A percentile compares a stretch with the other conserved stretches of the same genome.
These are phyloP conservation scores for Ceratobasidium sp. DNA, from an alignment of 1,284 basidiomycete species.

Conservation along the genomic window DNA sequence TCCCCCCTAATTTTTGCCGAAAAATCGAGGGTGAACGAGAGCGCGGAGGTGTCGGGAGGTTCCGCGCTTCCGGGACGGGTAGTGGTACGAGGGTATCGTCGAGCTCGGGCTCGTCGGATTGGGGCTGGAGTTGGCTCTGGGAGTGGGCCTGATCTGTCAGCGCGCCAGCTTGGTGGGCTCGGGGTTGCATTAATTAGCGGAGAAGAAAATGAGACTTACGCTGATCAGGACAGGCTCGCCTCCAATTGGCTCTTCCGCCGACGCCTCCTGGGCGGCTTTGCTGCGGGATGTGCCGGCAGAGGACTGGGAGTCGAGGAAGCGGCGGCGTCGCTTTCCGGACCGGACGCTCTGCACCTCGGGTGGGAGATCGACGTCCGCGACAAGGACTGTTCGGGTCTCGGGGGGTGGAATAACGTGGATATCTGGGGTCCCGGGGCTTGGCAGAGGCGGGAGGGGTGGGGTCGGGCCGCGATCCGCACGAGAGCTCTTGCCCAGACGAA, in stretches of 20 bases:
- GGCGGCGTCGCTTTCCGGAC: not conserved
- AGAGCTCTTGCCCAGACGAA: not conserved
- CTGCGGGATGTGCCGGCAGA: not conserved
- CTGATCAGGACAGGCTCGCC: constrained; percentile 33
- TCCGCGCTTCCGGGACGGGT: constrained; percentile 4
- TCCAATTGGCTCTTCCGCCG: constrained; percentile 24
- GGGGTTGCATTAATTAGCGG: not conserved
- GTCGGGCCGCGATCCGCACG: not conserved
- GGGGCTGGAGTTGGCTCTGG: constrained; percentile 26
- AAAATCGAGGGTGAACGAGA: constrained; percentile 43
- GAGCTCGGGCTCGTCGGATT: constrained; percentile 22
- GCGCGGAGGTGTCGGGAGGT: constrained; percentile 43
- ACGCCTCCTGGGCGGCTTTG: not conserved
- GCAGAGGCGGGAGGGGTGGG: constrained; percentile 1
- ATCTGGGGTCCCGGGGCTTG: not conserved
- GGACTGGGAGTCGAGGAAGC: constrained; percentile 6
- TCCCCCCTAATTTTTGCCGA: constrained; percentile 27
- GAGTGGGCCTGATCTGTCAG: constrained; percentile 32
- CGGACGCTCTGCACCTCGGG: constrained; percentile 19
- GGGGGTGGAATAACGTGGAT: not conserved
- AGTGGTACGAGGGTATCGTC: constrained; percentile 2
- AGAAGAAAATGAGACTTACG: constrained; percentile 5
- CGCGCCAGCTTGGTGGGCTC: constrained; percentile 26
- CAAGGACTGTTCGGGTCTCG: constrained; percentile 6
- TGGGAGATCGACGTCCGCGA: constrained; percentile 22